Base-by-base conservation (phyloP, 1,284 basidiomycete species). In the Somion occarium region DNA sequence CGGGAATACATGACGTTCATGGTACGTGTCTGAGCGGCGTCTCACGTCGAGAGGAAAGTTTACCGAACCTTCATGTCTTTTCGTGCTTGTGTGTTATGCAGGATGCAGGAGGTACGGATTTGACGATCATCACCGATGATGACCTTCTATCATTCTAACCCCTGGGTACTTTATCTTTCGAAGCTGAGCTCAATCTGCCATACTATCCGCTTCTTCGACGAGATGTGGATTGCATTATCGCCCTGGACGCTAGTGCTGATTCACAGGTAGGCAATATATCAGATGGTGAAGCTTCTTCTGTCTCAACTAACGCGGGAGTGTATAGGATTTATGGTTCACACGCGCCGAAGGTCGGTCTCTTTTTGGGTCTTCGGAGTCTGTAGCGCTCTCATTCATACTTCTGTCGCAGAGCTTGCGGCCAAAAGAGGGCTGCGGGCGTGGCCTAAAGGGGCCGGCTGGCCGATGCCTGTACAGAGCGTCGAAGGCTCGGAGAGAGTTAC, bases 191-290 rank as follows among this genome's bases (percentile, higher is more conserved):
- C 34, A 73, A 73, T 54, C 61, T 73, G 15, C 71, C 71, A 2
- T 73, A 72, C 52, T 69, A 71, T 45, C 69, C 71, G 1, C 60
- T 71, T 27, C 56, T 72, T 30, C 58, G 70, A 15, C 56, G 72
- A 5, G 62, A 68, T 47, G 67, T 70, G 2, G 72, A 74, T 56
- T 66, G 72, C 49, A 65, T 73, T 24, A 68, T 74, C 44, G 69
- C 72, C 12, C 60, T 73, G 7, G 72, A 73, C 52, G 71, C 72
- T 12, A 68, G 65, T 41, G 72, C 71, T 4, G 72, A 73, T 54
- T 67, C 64, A 11, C 71, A 73, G 55, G 69, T 68, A 46, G 23
- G 13, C n/a, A 26, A 23, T 41, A n/a, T 48, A 50, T 49, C 52
- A 50, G 41, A 48, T n/a, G 24, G 24, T 38, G 18, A 25, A 12